phyloP scores from a whole-genome alignment of 345 rosid species.

The Garcia nutans region DNA sequence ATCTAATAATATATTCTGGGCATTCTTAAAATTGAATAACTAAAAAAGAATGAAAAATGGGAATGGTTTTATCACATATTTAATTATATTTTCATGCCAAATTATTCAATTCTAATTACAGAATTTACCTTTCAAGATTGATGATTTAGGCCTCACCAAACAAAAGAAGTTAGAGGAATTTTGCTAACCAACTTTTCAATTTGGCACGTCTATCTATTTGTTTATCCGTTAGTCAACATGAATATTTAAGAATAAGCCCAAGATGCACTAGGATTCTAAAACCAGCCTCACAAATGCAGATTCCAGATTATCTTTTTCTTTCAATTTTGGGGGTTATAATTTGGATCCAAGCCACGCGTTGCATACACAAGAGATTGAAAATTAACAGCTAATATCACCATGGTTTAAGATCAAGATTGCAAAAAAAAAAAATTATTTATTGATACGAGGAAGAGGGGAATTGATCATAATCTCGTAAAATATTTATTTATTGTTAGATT shows the following conservation, averaged over 20 bases:
- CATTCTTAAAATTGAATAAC: not conserved
- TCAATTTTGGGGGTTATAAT: too few species aligned
- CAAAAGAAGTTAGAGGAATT: not conserved
- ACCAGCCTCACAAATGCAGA: not conserved
- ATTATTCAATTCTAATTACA: too few species aligned
- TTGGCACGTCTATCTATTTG: not conserved
- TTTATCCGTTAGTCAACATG: not conserved
- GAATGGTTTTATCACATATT: too few species aligned
- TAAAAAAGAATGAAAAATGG: not conserved
- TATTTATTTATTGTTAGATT: too few species aligned
- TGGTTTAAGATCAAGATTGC: too few species aligned
- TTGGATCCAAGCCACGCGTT: too few species aligned
- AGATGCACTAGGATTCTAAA: constrained; percentile 1
- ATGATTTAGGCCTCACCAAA: not conserved
- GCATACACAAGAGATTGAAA: too few species aligned
- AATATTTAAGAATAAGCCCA: not conserved
- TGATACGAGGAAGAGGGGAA: too few species aligned
- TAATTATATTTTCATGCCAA: not conserved
- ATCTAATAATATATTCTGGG: not conserved
- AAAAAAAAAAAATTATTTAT: too few species aligned
- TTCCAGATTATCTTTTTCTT: not conserved
- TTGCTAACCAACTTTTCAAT: not conserved
- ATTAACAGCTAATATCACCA: too few species aligned
- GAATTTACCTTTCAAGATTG: not conserved
- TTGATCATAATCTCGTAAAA: too few species aligned